Base-by-base conservation (phyloP, 768 basidiomycete genomes). In the Lactifluus rugatus region DNA sequence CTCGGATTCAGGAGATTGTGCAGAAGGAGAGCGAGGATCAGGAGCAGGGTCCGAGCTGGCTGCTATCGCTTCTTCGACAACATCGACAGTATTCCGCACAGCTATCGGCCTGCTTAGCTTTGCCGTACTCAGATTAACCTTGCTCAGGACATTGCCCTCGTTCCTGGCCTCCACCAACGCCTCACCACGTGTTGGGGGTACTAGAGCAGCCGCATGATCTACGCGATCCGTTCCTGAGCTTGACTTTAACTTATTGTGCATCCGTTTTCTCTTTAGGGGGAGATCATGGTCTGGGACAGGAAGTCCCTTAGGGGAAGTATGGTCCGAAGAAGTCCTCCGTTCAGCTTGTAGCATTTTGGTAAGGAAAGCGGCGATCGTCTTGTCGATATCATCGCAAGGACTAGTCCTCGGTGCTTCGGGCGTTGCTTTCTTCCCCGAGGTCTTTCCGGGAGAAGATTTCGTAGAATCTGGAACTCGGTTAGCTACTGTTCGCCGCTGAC, bases 311-410 rank as follows among this genome's bases (percentile, higher is more conserved):
- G 48, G 21, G 8, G 26, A 17, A 26, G 10, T 25, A 51, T 31
- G 14, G 10, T 32, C 45, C 42, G 32, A 47, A 14, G 17, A 25
- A 13, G 28, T 1, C 4, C 17, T 25, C 42, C 28, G 5, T 28
- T 42, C 36, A 26, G 37, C 37, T 17, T 51, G 54, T 26, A 41
- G 31, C 41, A 28, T 52, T 44, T 34, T 60, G 13, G 14, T 47
- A 9, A 60, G 45, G 39, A 60, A 46, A n/a, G 59, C 44, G 39
- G 54, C 21, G 19, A 60, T 60, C 11, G 59, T 60, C 44, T 51
- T 60, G 54, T 60, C 45, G 28, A 60, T 47, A 32, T 60, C 59
- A 46, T 55, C 58, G 37, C 26, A n/a, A 25, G 5, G 11, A 39
- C 32, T 8, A 17, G 48, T 17, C 14, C 26, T 52, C 16, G 59